A percentile compares a stretch with the other conserved stretches of the same genome.
These are phyloP conservation scores for Penicillium lividum DNA, from an alignment of 495 filamentous ascomycete species.

Conservation along the genomic window DNA sequence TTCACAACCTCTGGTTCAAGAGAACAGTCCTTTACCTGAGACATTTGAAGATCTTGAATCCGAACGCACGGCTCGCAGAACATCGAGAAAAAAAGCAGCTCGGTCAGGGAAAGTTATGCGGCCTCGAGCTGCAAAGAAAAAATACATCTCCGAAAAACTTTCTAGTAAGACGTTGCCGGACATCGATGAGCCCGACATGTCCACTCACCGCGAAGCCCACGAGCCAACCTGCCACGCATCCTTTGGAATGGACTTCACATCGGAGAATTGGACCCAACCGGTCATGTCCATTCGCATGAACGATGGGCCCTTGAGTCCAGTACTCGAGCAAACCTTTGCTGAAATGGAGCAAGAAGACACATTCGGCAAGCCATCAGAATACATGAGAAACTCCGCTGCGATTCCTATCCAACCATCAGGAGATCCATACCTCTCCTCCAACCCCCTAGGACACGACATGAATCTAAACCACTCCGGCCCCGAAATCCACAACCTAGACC, in stretches of 20 bases:
- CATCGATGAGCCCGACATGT: constrained; percentile 1
- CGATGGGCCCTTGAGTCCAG: constrained; percentile 1
- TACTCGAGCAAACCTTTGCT: constrained; percentile 1
- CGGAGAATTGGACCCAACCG: constrained; percentile 37
- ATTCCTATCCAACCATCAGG: neutral
- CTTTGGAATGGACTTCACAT: constrained; percentile 27
- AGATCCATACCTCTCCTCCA: constrained; percentile 5
- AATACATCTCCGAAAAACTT: neutral
- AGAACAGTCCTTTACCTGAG: constrained; percentile 3
- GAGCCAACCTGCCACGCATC: constrained; percentile 3
- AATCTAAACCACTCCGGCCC: neutral
- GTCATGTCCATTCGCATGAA: constrained; percentile 25
- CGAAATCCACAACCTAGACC: neutral
- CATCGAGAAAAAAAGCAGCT: constrained; percentile 16
- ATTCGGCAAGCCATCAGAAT: constrained; percentile 12
- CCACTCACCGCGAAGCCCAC: neutral
- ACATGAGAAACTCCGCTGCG: constrained; percentile 1
- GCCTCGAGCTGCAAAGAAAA: neutral
- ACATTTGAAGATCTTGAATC: constrained; percentile 9
- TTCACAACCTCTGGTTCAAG: neutral
- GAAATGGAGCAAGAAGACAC: constrained; percentile 20
- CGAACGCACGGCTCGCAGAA: constrained; percentile 17
- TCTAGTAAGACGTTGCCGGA: neutral
- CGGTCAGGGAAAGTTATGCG: neutral
- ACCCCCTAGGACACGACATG: neutral